A percentile compares a stretch with the other conserved stretches of the same genome.
Conservation (phyloP, 768 basidiomycete species). For the Hysterangium stoloniferum region DNA sequence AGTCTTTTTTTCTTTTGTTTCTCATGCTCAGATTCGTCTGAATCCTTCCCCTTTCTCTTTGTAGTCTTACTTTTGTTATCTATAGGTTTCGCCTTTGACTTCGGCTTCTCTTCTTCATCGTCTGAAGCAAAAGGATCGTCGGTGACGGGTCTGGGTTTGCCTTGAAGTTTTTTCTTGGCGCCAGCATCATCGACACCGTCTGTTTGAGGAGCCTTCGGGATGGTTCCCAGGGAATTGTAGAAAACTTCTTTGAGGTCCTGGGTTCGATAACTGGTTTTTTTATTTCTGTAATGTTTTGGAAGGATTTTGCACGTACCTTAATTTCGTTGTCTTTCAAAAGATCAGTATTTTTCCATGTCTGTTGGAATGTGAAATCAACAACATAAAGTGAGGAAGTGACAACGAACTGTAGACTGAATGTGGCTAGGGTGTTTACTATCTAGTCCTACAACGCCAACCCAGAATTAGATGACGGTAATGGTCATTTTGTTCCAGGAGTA, state of each 20-base stretch:
- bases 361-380: slow-evolving; percentile 8
- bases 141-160: slow-evolving; percentile 35
- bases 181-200: slow-evolving; percentile 16
- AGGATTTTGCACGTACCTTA: slow-evolving; percentile 37
- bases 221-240: slow-evolving; percentile 38
- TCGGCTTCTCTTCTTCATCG: slow-evolving; percentile 20
- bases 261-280: not conserved
- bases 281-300: not conserved
- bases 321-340: slow-evolving; percentile 53
- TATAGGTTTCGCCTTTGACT: not conserved
- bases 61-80: not conserved
- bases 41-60: not conserved
- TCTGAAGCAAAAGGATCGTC: slow-evolving; percentile 59
- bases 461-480: too few species aligned
- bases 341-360: slow-evolving; percentile 64
- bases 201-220: slow-evolving; percentile 20
- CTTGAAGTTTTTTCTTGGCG: slow-evolving; percentile 34
- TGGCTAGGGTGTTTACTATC: slow-evolving; percentile 75
- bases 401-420: slow-evolving; percentile 54
- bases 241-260: slow-evolving; percentile 60
- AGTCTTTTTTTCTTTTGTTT: not conserved
- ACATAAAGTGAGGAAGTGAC: not conserved
- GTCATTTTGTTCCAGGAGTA: too few species aligned
- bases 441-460: slow-evolving; percentile 36
- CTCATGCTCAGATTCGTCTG: not conserved